Conservation (phyloP, 768 basidiomycete genomes). For the Lyophyllum shimeji region DNA sequence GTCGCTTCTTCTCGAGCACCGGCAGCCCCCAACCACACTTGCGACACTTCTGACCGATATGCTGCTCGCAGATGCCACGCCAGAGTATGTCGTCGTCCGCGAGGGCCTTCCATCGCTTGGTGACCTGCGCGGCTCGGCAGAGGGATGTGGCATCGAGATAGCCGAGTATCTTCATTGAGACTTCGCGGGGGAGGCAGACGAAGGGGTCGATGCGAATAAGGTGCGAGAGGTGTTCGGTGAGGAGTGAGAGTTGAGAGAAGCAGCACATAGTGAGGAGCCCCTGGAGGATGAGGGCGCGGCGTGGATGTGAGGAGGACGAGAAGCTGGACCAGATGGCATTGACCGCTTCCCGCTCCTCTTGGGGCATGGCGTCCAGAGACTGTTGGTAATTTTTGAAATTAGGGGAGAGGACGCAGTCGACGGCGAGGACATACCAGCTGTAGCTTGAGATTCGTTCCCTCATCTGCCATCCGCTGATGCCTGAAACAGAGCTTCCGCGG, state of each 20-base stretch:
- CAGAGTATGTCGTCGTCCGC: constrained; percentile 97
- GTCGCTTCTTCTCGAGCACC: constrained; percentile 74
- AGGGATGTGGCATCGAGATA: constrained; percentile 92
- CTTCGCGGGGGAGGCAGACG: constrained; percentile 84
- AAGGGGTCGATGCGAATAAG: constrained; percentile 98
- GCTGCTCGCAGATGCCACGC: constrained; percentile 96
- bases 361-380: constrained; percentile 88
- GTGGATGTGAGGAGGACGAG: constrained; percentile 88
- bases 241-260: constrained; percentile 95
- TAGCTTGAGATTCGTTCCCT: constrained; percentile 88
- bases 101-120: constrained; percentile 76
- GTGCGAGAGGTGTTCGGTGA: constrained; percentile 87
- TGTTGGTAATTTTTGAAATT: constrained; percentile 31
- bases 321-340: constrained; percentile 96
- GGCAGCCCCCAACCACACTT: constrained; percentile 99
- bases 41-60: constrained; percentile 93
- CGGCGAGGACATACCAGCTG: constrained; percentile 65
- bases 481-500: constrained; percentile 85
- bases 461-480: constrained; percentile 96
- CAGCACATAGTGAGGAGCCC: constrained; percentile 99
- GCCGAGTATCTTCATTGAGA: constrained; percentile 81
- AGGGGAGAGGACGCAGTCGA: neutral
- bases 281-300: constrained; percentile 91
- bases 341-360: constrained; percentile 84
- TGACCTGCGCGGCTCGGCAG: constrained; percentile 92